Base-by-base conservation (phyloP, 179 eudicot species). In the Dionaea muscipula region DNA sequence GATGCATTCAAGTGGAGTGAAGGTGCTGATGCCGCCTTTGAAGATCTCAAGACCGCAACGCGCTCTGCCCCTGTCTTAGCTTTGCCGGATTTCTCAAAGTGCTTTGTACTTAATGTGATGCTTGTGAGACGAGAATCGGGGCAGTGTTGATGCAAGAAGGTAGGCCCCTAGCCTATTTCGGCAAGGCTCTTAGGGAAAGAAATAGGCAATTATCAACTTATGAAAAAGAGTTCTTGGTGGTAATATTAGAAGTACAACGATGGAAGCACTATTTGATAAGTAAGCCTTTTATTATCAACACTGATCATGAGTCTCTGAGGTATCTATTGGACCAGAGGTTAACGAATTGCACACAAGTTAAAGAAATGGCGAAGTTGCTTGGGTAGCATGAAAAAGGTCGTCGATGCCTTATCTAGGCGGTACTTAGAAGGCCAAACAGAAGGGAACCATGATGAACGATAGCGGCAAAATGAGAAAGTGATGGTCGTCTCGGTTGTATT, bases 61-160 rank as follows among this genome's bases (percentile, higher is more conserved):
- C 12, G 16, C 12, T 0, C 23, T 1, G n/a, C 48, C 7, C 65
- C 28, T 17, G 55, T 66, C 0, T 26, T 66, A 21, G 54, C 28
- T 1, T 41, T 66, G 9, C 60, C 60, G 21, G 33, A 66, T 17
- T 66, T 51, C 45, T 4, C 37, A 7, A 52, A 51, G 15, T 2
- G 19, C 0, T 51, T 59, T 35, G 22, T 59, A 0, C 1, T 58
- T 1, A 47, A 37, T 22, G 25, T 8, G 40, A 59, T 53, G 70
- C 60, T 43, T 44, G 15, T 17, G 28, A 1, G 4, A 1, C 0
- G 11, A 54, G 55, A 0, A 13, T 66, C 3, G 47, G 65, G 6
- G 70, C 40, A n/a, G 41, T 59, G 0, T n/a, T 66, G 1, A 59
- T 59, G 55, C 59, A 66, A 46, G 27, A 59, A 7, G 40, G 43